Evolutionary conservation across 2,329 filamentous ascomycete species (phyloP), one percentile per base, ranked within the genome.

Genomic region (Ascochyta pisi): DNA sequence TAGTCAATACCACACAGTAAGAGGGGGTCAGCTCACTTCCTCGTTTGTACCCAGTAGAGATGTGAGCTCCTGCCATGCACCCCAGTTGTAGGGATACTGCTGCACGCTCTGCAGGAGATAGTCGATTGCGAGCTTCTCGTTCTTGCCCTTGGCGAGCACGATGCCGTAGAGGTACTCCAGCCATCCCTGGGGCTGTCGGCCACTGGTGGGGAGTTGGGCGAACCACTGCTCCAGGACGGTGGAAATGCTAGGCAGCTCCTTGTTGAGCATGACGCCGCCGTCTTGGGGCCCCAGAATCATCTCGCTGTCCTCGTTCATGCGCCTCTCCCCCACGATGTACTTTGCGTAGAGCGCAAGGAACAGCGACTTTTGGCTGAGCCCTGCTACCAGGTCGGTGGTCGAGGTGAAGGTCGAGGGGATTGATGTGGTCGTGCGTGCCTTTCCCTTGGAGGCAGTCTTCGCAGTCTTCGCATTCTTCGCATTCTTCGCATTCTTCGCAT

Each of bases 201-300:
- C 86, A 84, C 50, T 87, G 82, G 51, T 48, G 27, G 71, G 63
- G 12, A 88, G 84, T 63, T 89, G 84, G 19, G 83, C 81, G 67
- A 98, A 94, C 88, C 92, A 96, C 22, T 86, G 84, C 63, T 95
- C 88, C 29, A 99, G 79, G 29, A 89, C 88, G 6, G 88, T 85
- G 19, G 89, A 88, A 34, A 98, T 85, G 0, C 85, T 83, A 2
- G 89, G 82, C 27, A 99, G 79, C 73, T 98, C 92, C 73, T 92
- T 92, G 74, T 99, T 99, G 56, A 86, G 78, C 1, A 91, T 90
- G 29, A 88, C 88, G 1, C 93, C 92, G 13, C 92, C 87, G 76
- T 99, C 95, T 55, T 93, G 88, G 1, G 95, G 94, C 0, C 95
- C 95, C 77, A 98, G 86, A 46, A 99, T 91, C 90, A 97, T 97